Percentiles rank a stretch among this genome's conserved stretches.
phyloP scores from a whole-genome alignment of 2,329 filamentous ascomycete species.

The Claviceps africana region DNA sequence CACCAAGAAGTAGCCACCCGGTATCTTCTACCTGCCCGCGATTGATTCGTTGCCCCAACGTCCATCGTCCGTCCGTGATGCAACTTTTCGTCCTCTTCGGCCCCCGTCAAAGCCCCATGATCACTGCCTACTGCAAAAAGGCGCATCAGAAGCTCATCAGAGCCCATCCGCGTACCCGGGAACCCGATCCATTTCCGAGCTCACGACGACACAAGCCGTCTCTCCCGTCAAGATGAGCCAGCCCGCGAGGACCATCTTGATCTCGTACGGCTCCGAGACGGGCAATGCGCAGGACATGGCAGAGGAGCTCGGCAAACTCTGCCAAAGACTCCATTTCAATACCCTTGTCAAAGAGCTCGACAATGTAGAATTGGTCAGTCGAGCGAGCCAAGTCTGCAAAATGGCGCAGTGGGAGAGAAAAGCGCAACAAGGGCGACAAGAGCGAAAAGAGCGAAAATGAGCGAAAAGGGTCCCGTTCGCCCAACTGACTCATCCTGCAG shows the following conservation, averaged over 20 bases:
- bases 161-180: background rate
- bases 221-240: conserved; percentile 12
- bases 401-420: background rate
- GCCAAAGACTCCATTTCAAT: conserved; percentile 65
- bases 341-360: conserved; percentile 68
- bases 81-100: background rate
- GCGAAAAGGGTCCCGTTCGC: background rate
- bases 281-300: conserved; percentile 89
- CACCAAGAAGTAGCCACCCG: too few species aligned
- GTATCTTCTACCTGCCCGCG: too few species aligned
- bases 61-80: background rate
- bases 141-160: background rate
- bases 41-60: too few species aligned
- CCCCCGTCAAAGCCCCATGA: background rate
- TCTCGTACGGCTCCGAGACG: conserved; percentile 90
- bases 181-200: background rate
- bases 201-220: background rate
- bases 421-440: background rate
- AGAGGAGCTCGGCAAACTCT: conserved; percentile 61
- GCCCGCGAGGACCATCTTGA: conserved; percentile 35
- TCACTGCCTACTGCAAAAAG: background rate
- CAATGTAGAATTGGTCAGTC: conserved; percentile 56
- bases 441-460: too few species aligned
- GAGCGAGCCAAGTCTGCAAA: background rate
- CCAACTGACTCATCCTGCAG: conserved; percentile 18